Evolutionary conservation across 768 basidiomycete species (phyloP), one percentile per base, ranked within the genome.

Genomic region (Fibroporia radiculosa): DNA sequence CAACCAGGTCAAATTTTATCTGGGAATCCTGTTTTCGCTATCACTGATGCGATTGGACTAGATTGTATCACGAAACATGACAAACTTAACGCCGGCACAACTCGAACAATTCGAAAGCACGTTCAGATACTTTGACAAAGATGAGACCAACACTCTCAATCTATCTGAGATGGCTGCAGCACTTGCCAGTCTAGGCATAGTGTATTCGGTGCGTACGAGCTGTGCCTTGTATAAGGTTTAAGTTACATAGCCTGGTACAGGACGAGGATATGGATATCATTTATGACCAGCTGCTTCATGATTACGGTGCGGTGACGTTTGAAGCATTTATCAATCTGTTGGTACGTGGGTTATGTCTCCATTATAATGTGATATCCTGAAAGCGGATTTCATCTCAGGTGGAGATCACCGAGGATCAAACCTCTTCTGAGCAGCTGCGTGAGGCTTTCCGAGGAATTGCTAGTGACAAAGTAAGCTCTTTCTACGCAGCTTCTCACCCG

Each of bases 71-170:
- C 76, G 91, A 35, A 91, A 89, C 55, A 83, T 90, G 78, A 87
- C 91, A 20, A 96, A 97, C 60, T 66, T 99, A 50, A 95, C 95
- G 0, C 93, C 96, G 0, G 93, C 91, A 12, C 91, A 93, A 59
- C 72, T 98, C 19, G 95, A 98, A 59, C 93, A 97, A 58, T 95
- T 96, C 53, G 95, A 98, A 63, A 80, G 84, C 60, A 95, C 93
- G 1, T 98, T 99, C 80, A 80, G 93, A 41, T 93, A 97, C 66
- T 99, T 99, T 57, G 95, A 97, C 64, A 80, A 80, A 50, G 93
- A 97, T 53, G 85, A 89, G 55, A 81, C 84, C 29, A 96, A 97
- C 59, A 92, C 90, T 0, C 75, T 98, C 29, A 79, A 75, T 48
- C 59, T 83, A 47, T 73, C 88, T 5, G 92, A 97, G 63, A 85